A percentile compares a stretch with the other conserved stretches of the same genome.
Conservation (phyloP, 1,139 yeast species). For the Torulaspora globosa region DNA sequence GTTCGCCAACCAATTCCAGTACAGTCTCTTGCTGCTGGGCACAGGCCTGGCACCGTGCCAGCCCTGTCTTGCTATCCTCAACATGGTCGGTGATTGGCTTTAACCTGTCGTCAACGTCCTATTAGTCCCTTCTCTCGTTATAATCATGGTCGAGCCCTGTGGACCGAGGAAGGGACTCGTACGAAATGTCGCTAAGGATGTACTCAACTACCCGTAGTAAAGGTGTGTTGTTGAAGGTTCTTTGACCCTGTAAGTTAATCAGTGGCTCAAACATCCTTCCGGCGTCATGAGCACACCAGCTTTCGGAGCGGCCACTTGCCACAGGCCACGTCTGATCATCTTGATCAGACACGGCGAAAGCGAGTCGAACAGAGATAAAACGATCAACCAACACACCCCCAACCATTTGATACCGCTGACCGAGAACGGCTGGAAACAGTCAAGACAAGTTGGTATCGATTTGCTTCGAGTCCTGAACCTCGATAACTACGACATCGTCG, state of each 20-base stretch:
- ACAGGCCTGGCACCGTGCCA: not conserved
- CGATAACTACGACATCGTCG: constrained; percentile 41
- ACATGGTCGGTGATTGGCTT: not conserved
- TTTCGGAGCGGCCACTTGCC: constrained; percentile 10
- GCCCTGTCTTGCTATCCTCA: not conserved
- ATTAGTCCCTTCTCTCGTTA: not conserved
- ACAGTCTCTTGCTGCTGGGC: constrained; percentile 3
- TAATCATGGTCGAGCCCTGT: not conserved
- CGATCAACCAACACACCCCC: constrained; percentile 69
- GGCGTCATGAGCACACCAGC: constrained; percentile 5
- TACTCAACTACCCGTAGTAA: not conserved
- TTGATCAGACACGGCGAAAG: constrained; percentile 88
- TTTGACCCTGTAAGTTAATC: not conserved
- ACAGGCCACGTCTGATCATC: constrained; percentile 52
- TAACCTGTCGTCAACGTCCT: not conserved
- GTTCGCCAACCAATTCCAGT: constrained; percentile 10
- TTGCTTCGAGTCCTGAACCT: constrained; percentile 51
- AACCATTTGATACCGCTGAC: constrained; percentile 78
- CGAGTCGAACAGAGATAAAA: constrained; percentile 79
- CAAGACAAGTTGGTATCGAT: constrained; percentile 61
- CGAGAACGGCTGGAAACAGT: constrained; percentile 61
- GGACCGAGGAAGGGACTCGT: not conserved
- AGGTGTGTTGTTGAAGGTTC: not conserved
- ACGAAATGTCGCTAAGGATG: constrained; percentile 2
- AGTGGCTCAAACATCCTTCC: not conserved